A percentile compares a stretch with the other conserved stretches of the same genome.
phyloP scores from a whole-genome alignment of 2,329 filamentous ascomycete species.

The Talaromyces sp. region DNA sequence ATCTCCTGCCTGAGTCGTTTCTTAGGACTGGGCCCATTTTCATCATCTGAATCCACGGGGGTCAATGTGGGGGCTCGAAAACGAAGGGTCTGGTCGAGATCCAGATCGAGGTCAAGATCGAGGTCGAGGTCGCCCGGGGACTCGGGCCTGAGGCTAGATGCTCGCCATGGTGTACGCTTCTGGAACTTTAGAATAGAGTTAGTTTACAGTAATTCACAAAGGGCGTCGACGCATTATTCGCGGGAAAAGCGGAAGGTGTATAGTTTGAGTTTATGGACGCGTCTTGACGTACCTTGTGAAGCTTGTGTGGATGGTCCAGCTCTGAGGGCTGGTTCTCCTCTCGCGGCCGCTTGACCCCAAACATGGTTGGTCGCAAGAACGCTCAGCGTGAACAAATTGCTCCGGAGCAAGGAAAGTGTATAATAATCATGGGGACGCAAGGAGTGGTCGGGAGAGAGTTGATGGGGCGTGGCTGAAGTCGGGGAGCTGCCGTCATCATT shows the following conservation, averaged over 20 bases:
- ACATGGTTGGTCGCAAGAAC: not conserved
- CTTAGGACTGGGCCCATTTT: constrained; percentile 30
- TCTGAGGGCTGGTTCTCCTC: not conserved
- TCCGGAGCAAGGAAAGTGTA: not conserved
- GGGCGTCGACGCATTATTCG: too few relatives aligned
- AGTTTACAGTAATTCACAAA: too few relatives aligned
- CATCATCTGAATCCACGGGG: constrained; percentile 40
- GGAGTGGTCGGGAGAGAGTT: constrained; percentile 1
- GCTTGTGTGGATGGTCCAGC: not conserved
- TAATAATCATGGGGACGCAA: constrained; percentile 4
- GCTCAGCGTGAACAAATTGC: not conserved
- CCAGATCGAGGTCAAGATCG: constrained; percentile 17
- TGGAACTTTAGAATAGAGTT: constrained; percentile 11
- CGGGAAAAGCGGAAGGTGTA: not conserved
- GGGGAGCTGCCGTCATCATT: constrained; percentile 11
- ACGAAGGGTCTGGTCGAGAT: constrained; percentile 13
- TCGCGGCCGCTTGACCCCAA: constrained; percentile 4
- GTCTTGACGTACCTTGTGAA: constrained; percentile 1
- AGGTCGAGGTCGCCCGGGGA: constrained; percentile 24
- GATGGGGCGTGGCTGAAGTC: not conserved
- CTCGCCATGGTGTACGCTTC: constrained; percentile 29
- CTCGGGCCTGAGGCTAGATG: constrained; percentile 25
- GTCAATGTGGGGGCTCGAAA: constrained; percentile 34
- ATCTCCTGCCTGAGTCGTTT: constrained; percentile 17
- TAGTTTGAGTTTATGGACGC: not conserved